Conservation (phyloP, 345 rosid species). For the Cardamine chenopodiifolia region DNA sequence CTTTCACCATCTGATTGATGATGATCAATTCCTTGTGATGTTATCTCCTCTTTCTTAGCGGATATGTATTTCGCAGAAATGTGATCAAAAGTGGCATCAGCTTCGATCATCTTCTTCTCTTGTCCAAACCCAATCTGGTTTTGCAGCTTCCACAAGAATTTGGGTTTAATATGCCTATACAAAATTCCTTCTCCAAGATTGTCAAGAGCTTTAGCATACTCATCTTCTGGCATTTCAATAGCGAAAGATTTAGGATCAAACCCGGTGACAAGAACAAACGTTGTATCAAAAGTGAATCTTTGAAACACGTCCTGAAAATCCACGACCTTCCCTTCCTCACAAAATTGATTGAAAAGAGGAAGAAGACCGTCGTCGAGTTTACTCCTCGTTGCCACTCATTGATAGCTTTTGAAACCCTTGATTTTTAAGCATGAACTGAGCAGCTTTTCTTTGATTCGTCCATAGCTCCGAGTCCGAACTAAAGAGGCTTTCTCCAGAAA, state of each 20-base stretch:
- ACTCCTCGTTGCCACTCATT: background rate
- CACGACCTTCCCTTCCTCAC: constrained; percentile 21
- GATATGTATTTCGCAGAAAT: constrained; percentile 18
- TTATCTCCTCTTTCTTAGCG: constrained; percentile 33
- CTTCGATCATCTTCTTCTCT: constrained; percentile 45
- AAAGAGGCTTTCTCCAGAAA: constrained; percentile 41
- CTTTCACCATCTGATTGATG: background rate
- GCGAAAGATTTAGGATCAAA: constrained; percentile 50
- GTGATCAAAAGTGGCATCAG: constrained; percentile 18
- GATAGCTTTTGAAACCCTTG: constrained; percentile 30
- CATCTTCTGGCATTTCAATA: constrained; percentile 33
- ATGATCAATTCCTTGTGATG: background rate
- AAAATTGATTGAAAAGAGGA: constrained; percentile 39
- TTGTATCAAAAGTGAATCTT: constrained; percentile 49
- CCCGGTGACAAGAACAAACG: constrained; percentile 43
- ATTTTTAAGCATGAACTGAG: constrained; percentile 21
- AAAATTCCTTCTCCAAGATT: constrained; percentile 35
- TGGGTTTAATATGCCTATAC: constrained; percentile 29
- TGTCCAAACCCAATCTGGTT: constrained; percentile 40
- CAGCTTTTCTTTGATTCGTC: constrained; percentile 39
- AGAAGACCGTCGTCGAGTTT: constrained; percentile 33
- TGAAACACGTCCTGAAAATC: constrained; percentile 51
- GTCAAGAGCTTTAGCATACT: constrained; percentile 45
- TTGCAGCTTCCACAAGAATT: constrained; percentile 48
- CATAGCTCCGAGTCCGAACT: constrained; percentile 43